Conservation (phyloP, 2,329 filamentous ascomycete genomes). For the Beauveria bassiana region DNA sequence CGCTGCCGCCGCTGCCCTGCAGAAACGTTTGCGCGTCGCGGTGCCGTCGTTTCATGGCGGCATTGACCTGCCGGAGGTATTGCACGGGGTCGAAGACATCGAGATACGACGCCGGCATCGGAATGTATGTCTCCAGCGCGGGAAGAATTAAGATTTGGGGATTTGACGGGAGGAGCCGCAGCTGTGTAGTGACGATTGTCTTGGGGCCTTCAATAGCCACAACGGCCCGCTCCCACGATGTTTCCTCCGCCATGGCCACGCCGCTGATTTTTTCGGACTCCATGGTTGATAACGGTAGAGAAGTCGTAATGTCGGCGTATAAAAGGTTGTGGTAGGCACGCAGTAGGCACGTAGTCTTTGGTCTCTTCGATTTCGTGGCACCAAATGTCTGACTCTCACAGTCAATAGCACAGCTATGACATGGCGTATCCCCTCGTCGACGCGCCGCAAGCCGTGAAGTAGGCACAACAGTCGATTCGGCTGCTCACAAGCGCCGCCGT, state of each 20-base stretch:
- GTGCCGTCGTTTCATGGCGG: conserved; percentile 38
- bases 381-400: background rate
- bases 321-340: background rate
- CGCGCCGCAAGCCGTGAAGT: background rate
- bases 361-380: background rate
- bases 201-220: conserved; percentile 53
- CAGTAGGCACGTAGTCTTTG: background rate
- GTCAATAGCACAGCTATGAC: background rate
- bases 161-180: conserved; percentile 52
- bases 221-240: conserved; percentile 34
- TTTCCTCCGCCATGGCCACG: background rate
- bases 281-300: background rate
- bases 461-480: background rate
- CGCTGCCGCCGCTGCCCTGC: conserved; percentile 30
- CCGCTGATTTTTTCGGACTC: background rate
- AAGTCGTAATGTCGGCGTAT: background rate
- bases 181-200: conserved; percentile 49
- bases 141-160: conserved; percentile 51
- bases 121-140: conserved; percentile 38
- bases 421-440: background rate
- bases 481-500: conserved; percentile 7
- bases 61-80: conserved; percentile 43
- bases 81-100: conserved; percentile 22
- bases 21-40: conserved; percentile 46
- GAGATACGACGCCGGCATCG: background rate